Base-by-base conservation (phyloP, 2,329 filamentous ascomycete species). In the Zasmidium angulare region DNA sequence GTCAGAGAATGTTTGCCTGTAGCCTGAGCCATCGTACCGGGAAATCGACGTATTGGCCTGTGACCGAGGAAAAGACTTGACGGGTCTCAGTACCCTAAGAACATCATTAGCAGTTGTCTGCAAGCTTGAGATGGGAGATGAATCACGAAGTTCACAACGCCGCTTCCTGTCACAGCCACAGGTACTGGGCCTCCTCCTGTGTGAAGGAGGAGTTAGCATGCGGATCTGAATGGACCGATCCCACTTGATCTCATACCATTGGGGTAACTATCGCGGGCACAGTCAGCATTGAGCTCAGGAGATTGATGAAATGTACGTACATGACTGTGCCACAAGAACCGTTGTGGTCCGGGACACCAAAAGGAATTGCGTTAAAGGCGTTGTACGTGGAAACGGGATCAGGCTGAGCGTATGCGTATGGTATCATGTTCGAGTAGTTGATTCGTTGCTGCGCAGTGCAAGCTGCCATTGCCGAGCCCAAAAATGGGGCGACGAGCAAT, bases 21-120 rank as follows among this genome's bases (percentile, higher is more conserved):
- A n/a, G n/a, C n/a, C n/a, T n/a, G n/a, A n/a, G n/a, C n/a, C n/a
- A 2, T 52, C 22, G n/a, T n/a, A n/a, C n/a, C 1, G 54, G 50
- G 31, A 57, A 62, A 17, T 61, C 58, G 7, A 36, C 53, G 26
- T 64, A 64, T 36, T 53, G 20, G 11, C 62, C 60, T 10, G 62
- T 64, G 17, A 64, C 60, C 1, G n/a, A 7, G 12, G 57, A 64
- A 52, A 64, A 64, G 6, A 50, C 57, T 49, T 64, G 56, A 17
- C 62, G 59, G 2, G 60, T 58, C 14, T 43, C 36, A 19, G 36
- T 43, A 10, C 36, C 36, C 11, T 17, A 17, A 10, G 11, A 14
- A 43, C 36, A 17, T 10, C 14, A 43, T 43, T 17, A 43, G 36
- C 36, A 9, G n/a, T 4, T 17, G 14, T 19, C 36, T 17, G n/a